Evolutionary conservation across 1,139 yeast genomes (phyloP).

Genomic region (Scheffersomyces segobiensis): DNA sequence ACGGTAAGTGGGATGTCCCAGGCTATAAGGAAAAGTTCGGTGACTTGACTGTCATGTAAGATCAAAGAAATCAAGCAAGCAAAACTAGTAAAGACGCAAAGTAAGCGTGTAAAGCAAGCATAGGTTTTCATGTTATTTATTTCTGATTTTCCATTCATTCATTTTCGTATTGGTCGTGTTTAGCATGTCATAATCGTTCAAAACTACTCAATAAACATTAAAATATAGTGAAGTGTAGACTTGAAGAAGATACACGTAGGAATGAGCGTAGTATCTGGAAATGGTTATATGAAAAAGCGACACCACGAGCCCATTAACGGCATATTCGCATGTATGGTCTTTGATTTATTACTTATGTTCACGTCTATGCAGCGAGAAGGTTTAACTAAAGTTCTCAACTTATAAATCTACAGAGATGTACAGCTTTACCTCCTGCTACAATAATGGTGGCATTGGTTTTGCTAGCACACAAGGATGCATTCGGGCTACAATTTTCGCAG

Average conservation of each 20-base stretch:
- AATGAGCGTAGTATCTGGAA: background rate
- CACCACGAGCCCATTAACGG: too few relatives aligned
- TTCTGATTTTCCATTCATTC: background rate
- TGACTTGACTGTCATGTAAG: conserved; percentile 89
- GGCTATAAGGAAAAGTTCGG: conserved; percentile 98
- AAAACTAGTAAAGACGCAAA: background rate
- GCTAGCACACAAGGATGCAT: too few relatives aligned
- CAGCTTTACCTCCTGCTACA: too few relatives aligned
- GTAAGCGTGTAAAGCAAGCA: background rate
- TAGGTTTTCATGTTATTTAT: background rate
- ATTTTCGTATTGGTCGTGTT: background rate
- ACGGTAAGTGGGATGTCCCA: conserved; percentile 98
- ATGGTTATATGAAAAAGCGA: too few relatives aligned
- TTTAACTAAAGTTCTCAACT: too few relatives aligned
- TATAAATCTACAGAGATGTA: too few relatives aligned
- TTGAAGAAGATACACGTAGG: background rate
- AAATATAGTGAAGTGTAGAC: background rate
- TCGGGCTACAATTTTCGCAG: background rate
- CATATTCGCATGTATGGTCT: too few relatives aligned
- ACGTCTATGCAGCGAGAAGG: too few relatives aligned
- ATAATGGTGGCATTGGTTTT: too few relatives aligned
- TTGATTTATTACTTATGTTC: too few relatives aligned
- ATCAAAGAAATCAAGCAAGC: conserved; percentile 3
- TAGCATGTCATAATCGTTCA: background rate
- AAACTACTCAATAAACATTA: background rate